Base-by-base conservation (phyloP, 208 protist genomes). In the Acanthamoeba culbertsoni region DNA sequence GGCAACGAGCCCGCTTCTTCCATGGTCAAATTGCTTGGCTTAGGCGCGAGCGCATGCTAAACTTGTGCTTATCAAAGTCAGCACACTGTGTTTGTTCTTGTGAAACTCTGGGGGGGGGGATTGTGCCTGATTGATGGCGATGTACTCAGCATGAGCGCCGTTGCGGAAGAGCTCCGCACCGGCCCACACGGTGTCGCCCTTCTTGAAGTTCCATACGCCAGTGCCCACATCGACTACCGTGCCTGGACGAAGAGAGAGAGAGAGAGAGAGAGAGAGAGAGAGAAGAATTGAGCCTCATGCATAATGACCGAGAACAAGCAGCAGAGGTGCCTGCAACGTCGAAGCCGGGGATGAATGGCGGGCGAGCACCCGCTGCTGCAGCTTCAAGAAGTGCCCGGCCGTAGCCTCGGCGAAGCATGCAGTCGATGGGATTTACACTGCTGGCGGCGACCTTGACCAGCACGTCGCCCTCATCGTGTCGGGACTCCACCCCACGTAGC, bases 341-440 rank as follows among this genome's bases (percentile, higher is more conserved):
- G 23, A 84, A 84, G 73, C 73, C 73, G 23, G 73, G 73, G 14
- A 84, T 57, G 73, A 84, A 84, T 26, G 73, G 73, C 43, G 55
- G 73, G 28, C 73, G 73, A 20, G 37, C 31, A 18, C 73, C 20
- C n/a, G 43, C 73, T 23, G 73, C 59, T 10, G n/a, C 23, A 45
- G 73, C 73, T n/a, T 84, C 73, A 1, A 84, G 73, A 10, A 84
- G 73, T 20, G 73, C 73, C n/a, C 73, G 73, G 28, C 73, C 73
- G 73, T 84, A 84, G 73, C 73, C 73, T 20, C 73, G 73, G 7
- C 73, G 73, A 5, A 84, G 73, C 73, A 84, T 84, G 73, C 18
- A 42, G 82, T 90, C 82, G 53, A 90, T 90, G 31, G 82, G 82
- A 42, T 90, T 90, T 46, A 90, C 82, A 53, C 55, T 71, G 35